Conservation (phyloP, 306 rosid species). For the Delonix regia region DNA sequence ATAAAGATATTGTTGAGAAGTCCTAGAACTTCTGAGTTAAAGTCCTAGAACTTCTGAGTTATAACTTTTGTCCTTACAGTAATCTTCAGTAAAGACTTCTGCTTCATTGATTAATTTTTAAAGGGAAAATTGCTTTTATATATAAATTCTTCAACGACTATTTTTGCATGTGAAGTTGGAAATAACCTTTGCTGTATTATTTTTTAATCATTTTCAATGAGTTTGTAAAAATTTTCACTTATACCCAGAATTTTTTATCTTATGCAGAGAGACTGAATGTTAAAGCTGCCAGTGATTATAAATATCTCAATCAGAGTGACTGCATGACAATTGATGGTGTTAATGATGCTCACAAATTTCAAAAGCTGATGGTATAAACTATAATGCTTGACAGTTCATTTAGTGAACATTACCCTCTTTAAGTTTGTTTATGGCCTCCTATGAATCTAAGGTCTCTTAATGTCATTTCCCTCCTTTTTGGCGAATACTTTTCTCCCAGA, state of each 20-base stretch:
- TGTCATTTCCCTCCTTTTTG: constrained; percentile 23
- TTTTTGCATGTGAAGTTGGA: constrained; percentile 11
- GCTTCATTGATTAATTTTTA: constrained; percentile 19
- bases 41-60: background rate
- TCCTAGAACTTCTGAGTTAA: background rate
- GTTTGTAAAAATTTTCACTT: constrained; percentile 20
- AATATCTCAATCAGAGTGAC: constrained; percentile 86
- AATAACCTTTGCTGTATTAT: constrained; percentile 18
- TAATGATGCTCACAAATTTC: constrained; percentile 69
- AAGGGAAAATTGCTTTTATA: constrained; percentile 18
- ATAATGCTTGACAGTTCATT: constrained; percentile 38
- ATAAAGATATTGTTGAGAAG: background rate
- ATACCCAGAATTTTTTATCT: constrained; percentile 14
- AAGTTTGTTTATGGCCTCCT: constrained; percentile 28
- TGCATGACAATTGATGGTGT: constrained; percentile 75
- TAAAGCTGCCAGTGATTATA: constrained; percentile 73
- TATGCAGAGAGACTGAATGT: constrained; percentile 79
- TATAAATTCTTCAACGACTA: constrained; percentile 7
- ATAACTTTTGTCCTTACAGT: constrained; percentile 8
- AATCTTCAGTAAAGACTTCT: constrained; percentile 16
- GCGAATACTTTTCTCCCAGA: constrained; percentile 47
- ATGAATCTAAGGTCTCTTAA: constrained; percentile 14
- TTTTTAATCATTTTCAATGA: constrained; percentile 3
- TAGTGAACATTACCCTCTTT: constrained; percentile 29
- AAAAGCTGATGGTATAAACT: constrained; percentile 60